Conservation (phyloP, 257 asterid genomes). For the Gentiana dahurica region DNA sequence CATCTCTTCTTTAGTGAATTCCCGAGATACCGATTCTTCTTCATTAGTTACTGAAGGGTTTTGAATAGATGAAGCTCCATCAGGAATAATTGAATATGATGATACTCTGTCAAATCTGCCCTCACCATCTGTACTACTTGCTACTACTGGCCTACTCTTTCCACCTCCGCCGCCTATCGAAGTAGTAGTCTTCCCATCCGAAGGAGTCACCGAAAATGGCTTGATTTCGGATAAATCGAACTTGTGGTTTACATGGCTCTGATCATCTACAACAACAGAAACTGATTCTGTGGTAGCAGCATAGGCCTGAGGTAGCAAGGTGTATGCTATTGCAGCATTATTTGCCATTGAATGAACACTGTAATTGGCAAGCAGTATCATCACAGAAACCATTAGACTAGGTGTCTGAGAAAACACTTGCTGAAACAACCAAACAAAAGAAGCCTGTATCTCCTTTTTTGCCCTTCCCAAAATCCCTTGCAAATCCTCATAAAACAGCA, state of each 20-base stretch:
- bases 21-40: conserved; percentile 43
- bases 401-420: conserved; percentile 92
- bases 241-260: conserved; percentile 16
- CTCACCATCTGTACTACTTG: conserved; percentile 77
- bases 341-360: conserved; percentile 72
- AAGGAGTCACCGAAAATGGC: conserved; percentile 40
- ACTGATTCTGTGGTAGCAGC: conserved; percentile 27
- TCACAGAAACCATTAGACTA: conserved; percentile 78
- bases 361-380: conserved; percentile 85
- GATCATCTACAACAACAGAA: conserved; percentile 33
- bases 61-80: conserved; percentile 31
- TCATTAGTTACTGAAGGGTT: conserved; percentile 33
- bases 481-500: conserved; percentile 59
- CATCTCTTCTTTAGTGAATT: conserved; percentile 29
- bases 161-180: conserved; percentile 66
- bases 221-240: conserved; percentile 46
- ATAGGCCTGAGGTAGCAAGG: conserved; percentile 22
- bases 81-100: conserved; percentile 24
- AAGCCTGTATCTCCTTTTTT: conserved; percentile 74
- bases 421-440: conserved; percentile 96
- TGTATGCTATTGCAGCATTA: conserved; percentile 42
- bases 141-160: conserved; percentile 38
- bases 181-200: conserved; percentile 40
- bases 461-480: conserved; percentile 71
- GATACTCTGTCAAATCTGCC: conserved; percentile 42